A percentile compares a stretch with the other conserved stretches of the same genome.
These are phyloP conservation scores for Discostella stelligera DNA, from an alignment of 352 stramenopile genomes.

Conservation along the genomic window DNA sequence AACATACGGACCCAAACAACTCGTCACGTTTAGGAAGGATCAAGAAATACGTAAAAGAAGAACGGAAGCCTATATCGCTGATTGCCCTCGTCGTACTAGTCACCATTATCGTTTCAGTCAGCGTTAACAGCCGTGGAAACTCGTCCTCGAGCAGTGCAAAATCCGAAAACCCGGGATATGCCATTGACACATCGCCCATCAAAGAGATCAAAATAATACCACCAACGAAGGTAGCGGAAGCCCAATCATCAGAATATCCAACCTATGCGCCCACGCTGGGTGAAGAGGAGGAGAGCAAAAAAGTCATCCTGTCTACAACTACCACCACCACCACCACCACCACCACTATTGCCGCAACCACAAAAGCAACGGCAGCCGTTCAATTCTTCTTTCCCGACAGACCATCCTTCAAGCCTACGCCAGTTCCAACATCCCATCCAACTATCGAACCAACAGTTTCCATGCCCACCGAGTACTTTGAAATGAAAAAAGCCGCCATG, in stretches of 20 bases:
- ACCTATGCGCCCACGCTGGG: neutral
- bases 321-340: neutral
- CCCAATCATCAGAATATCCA: neutral
- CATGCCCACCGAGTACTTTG: conserved; percentile 43
- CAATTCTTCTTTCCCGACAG: neutral
- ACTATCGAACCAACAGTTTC: conserved; percentile 10
- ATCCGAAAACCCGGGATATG: neutral
- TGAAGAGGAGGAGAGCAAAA: neutral
- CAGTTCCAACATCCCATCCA: conserved; percentile 5
- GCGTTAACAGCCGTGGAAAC: neutral
- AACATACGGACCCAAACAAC: neutral
- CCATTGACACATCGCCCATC: neutral
- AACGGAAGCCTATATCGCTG: conserved; percentile 44
- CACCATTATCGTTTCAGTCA: conserved; percentile 22
- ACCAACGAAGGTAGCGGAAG: neutral
- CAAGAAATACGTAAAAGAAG: conserved; percentile 21
- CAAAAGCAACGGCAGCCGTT: neutral
- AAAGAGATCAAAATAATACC: neutral
- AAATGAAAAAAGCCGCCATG: conserved; percentile 49
- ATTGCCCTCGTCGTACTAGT: conserved; percentile 25
- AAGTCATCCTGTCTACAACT: neutral
- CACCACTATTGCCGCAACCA: neutral
- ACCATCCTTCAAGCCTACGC: conserved; percentile 5
- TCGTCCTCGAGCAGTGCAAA: neutral
- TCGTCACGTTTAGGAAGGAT: conserved; percentile 12